These are phyloP conservation scores for Tolypocladium tundrense DNA, from an alignment of 2,329 filamentous ascomycete species.

Conservation along the genomic window DNA sequence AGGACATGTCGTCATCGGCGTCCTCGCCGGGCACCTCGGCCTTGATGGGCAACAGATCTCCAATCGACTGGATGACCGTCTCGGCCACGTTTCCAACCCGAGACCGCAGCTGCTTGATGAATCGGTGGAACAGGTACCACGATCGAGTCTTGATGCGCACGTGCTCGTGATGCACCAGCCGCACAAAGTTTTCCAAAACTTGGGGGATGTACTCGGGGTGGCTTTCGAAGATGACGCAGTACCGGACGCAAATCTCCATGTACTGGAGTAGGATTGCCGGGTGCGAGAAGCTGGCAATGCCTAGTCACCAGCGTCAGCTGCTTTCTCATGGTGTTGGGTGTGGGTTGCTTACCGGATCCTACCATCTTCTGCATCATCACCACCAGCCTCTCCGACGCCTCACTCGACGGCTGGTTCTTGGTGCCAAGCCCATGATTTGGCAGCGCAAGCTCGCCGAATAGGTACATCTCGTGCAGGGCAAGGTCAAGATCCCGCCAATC, in stretches of 20 bases:
- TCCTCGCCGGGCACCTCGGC: conserved; percentile 73
- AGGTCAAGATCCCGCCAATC: conserved; percentile 95
- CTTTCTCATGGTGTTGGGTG: background rate
- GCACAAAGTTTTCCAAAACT: conserved; percentile 84
- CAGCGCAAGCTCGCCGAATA: conserved; percentile 91
- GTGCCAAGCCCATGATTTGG: conserved; percentile 76
- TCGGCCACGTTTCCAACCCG: conserved; percentile 85
- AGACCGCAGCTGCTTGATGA: conserved; percentile 76
- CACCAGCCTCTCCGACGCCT: conserved; percentile 71
- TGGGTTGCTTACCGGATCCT: conserved; percentile 60
- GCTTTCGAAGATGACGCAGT: conserved; percentile 84
- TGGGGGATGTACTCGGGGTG: conserved; percentile 73
- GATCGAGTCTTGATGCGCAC: conserved; percentile 80
- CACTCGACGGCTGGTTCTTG: conserved; percentile 71
- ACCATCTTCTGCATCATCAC: conserved; percentile 96
- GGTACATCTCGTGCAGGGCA: conserved; percentile 86
- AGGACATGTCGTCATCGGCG: conserved; percentile 86
- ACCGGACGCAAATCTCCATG: conserved; percentile 96
- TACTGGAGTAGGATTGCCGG: conserved; percentile 91
- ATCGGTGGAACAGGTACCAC: conserved; percentile 93
- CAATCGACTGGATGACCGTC: conserved; percentile 81
- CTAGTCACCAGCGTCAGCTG: conserved; percentile 27
- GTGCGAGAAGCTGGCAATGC: conserved; percentile 76
- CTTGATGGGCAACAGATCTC: conserved; percentile 80
- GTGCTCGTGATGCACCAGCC: conserved; percentile 78